Evolutionary conservation across 2,329 filamentous ascomycete species (phyloP), one percentile per base, ranked within the genome.

Genomic region (Gaeumannomyces sp.): DNA sequence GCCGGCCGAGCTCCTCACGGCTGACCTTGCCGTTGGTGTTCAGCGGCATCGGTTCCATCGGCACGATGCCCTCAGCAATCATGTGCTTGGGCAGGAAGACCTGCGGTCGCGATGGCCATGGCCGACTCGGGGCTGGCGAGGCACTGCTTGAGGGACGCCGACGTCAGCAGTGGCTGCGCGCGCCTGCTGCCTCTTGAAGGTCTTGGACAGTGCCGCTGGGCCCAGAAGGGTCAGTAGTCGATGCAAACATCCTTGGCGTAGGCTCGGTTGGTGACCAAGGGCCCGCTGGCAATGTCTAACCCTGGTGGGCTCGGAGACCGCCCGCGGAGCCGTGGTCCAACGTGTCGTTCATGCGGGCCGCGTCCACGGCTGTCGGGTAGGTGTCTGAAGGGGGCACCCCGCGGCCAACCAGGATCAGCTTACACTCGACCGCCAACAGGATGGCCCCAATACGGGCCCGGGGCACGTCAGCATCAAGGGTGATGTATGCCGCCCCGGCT

Each of bases 11-110:
- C 10, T 72, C 72, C 35, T 73, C 73, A 29, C 74, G 72, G 64
- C 76, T 74, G 3, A 73, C 73, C 67, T 77, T 77, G 61, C 73
- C 73, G 13, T 73, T 76, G 4, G 72, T 70, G 0, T 74, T 77
- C 19, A 70, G 69, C 8, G 75, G 75, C 61, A 76, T 75, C 13
- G 67, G 67, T 33, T 66, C 69, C 27, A 72, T 59, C 1, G 76
- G 69, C 5, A 74, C 71, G 0, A 76, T 65, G 29, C 73, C 73
- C 1, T 72, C 72, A 0, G 75, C 75, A 5, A 76, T 71, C 75
- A 77, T 77, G 64, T 77, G 71, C 7, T 65, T 53, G 0, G 66
- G 70, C 4, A 70, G 69, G 14, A 65, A 7, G 6, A 10, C 25
- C 25, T 29, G 27, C 6, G 28, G 57, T 16, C 57, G 57, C 27